Evolutionary conservation across 225 moss, liverwort and hornwort genomes (phyloP).

Genomic region (Sphagnum contortum): DNA sequence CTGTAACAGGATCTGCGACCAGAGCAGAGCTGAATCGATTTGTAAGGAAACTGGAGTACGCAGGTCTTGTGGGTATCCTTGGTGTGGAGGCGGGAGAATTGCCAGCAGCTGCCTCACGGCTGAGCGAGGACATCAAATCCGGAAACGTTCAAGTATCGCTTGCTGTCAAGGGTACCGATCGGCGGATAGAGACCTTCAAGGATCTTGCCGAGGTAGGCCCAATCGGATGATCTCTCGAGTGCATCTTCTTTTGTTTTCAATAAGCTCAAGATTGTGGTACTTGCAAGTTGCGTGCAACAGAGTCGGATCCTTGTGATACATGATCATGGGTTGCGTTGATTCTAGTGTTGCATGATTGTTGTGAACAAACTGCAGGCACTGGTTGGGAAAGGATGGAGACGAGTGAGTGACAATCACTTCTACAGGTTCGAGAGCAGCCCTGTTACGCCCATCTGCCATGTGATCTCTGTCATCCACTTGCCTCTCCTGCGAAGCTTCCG

Average conservation of each 20-base stretch:
- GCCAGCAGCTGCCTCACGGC: neutral
- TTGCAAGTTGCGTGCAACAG: neutral
- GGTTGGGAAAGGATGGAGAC: neutral
- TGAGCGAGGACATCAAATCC: neutral
- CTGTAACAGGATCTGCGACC: neutral
- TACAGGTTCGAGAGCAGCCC: neutral
- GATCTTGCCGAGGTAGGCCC: neutral
- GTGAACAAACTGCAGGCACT: neutral
- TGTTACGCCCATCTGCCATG: neutral
- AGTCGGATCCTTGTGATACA: too few relatives aligned
- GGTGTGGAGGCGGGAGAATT: neutral
- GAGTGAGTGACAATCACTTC: slow-evolving; percentile 1
- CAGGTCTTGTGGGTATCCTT: neutral
- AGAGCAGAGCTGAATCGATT: neutral
- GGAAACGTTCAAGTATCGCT: neutral
- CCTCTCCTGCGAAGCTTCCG: neutral
- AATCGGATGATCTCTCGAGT: neutral
- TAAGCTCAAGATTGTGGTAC: neutral
- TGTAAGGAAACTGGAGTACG: neutral
- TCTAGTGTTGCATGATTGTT: neutral
- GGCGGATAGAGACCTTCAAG: neutral
- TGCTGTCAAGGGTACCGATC: neutral
- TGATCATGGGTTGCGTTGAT: neutral
- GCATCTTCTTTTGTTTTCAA: neutral
- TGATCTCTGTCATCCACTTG: neutral